Conservation (phyloP, 305 asterid species). For the Solanum hybrid region DNA sequence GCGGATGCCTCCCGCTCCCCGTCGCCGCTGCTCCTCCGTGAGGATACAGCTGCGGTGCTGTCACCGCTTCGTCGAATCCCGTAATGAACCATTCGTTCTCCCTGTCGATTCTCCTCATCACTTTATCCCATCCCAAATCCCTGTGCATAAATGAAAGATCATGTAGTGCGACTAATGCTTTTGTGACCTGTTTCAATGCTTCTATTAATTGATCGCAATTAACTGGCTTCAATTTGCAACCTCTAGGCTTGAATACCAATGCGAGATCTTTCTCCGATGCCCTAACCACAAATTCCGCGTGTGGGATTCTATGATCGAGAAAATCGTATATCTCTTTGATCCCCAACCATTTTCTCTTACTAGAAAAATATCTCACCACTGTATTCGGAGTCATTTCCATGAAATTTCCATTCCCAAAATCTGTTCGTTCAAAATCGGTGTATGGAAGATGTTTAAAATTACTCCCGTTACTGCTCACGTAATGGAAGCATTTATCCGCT, state of each 20-base stretch:
- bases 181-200: constrained; percentile 32
- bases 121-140: constrained; percentile 38
- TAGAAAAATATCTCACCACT: constrained; percentile 12
- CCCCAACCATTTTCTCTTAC: constrained; percentile 22
- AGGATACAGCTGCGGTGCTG: constrained; percentile 30
- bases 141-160: constrained; percentile 42
- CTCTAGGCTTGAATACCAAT: constrained; percentile 34
- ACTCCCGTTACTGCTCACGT: background rate
- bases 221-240: constrained; percentile 20
- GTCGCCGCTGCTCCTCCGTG: constrained; percentile 1
- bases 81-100: constrained; percentile 29
- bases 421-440: constrained; percentile 28
- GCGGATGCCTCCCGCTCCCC: constrained; percentile 23
- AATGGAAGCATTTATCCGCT: constrained; percentile 22
- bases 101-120: constrained; percentile 23
- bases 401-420: constrained; percentile 21
- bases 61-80: constrained; percentile 34
- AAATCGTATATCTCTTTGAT: constrained; percentile 36
- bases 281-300: constrained; percentile 22
- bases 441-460: constrained; percentile 6
- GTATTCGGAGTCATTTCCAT: constrained; percentile 32
- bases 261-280: constrained; percentile 30
- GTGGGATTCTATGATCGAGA: constrained; percentile 29
- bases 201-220: constrained; percentile 26
- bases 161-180: constrained; percentile 34